Evolutionary conservation across 2,329 filamentous ascomycete genomes (phyloP), one percentile per base, ranked within the genome.

Genomic region (Rhexocercosporidium sp.): DNA sequence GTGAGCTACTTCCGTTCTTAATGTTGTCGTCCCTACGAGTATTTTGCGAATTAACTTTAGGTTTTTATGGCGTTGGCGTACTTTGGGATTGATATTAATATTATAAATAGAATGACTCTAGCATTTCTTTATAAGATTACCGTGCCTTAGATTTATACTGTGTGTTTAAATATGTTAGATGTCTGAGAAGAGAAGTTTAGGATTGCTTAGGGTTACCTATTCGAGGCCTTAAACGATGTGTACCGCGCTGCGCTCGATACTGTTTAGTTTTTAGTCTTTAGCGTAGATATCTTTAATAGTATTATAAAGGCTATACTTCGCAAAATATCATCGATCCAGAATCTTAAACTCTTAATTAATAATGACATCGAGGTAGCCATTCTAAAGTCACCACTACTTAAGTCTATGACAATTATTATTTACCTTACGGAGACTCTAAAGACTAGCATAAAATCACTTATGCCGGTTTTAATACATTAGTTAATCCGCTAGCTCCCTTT

Each of bases 101-200:
- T 53, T 5, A 1, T 29, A 7, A 16, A 12, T n/a, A 34, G 22
- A 12, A 78, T 79, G 77, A 73, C 70, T 46, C 56, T 68, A 5
- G 72, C 70, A 9, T 79, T 79, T 59, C 70, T 79, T 0, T 53
- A 72, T 20, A 69, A 71, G 3, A 73, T 74, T 7, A 74, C 73
- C 1, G 76, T 74, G 1, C 76, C 76, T 1, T 72, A 75, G 14
- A 73, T 79, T 11, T 66, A 74, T 59, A 65, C 64, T 20, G 64
- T 69, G 0, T 70, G 70, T 1, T 29, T 69, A 0, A 73, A 75
- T 34, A 60, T 79, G 8, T 37, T 78, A 2, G 66, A 76, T 2
- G 64, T 79, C 4, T 79, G 77, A 77, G 57, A 68, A 2, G 61
- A 72, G 22, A 78, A 75, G 60, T 67, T 69, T 3, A 59, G 44